These are phyloP conservation scores for Saccharomycopsis fibuligera DNA, from an alignment of 805 yeast species.

Conservation along the genomic window DNA sequence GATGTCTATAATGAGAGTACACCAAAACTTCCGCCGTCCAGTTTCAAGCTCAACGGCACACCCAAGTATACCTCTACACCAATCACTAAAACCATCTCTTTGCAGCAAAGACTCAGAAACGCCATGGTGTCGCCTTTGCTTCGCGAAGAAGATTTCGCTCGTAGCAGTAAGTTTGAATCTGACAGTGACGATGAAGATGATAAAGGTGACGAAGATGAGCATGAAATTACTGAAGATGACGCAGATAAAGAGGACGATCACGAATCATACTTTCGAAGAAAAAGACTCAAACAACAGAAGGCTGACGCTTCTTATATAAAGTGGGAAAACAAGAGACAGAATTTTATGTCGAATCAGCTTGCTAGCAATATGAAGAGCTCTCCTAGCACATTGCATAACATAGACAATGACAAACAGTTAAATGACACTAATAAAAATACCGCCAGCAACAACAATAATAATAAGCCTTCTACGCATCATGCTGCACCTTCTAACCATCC, in stretches of 20 bases:
- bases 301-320: constrained; percentile 43
- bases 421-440: too few relatives aligned
- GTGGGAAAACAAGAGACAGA: constrained; percentile 40
- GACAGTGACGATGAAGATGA: neutral
- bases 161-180: too few relatives aligned
- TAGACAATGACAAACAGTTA: constrained; percentile 1
- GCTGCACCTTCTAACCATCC: neutral
- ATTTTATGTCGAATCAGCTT: too few relatives aligned
- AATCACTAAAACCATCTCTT: too few relatives aligned
- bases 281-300: constrained; percentile 54
- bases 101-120: too few relatives aligned
- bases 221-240: constrained; percentile 2
- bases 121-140: too few relatives aligned
- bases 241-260: constrained; percentile 43
- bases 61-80: too few relatives aligned
- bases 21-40: neutral
- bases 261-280: constrained; percentile 56
- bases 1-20: neutral
- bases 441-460: neutral
- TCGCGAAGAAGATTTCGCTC: too few relatives aligned
- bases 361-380: neutral
- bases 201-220: neutral
- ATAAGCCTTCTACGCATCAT: neutral
- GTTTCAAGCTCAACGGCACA: too few relatives aligned
- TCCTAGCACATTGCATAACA: neutral